Conservation (phyloP, 495 filamentous ascomycete species). For the Tuber indicum region DNA sequence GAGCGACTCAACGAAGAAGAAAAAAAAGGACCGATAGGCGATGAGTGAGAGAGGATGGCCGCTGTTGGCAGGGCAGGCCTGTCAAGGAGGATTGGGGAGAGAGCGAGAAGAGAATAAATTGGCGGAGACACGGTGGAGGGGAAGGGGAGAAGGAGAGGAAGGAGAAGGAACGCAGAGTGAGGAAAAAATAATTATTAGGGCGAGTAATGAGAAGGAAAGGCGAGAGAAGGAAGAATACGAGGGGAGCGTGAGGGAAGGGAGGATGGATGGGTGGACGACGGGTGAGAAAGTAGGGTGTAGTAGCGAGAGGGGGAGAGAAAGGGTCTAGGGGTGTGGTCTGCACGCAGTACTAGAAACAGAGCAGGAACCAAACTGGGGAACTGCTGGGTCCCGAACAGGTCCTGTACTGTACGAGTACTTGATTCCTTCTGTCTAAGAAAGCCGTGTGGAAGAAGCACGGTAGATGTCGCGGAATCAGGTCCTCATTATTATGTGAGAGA, state of each 20-base stretch:
- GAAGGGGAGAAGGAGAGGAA: neutral
- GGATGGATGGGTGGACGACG: neutral
- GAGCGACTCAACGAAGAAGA: conserved; percentile 40
- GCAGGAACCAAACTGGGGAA: neutral
- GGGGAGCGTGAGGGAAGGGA: neutral
- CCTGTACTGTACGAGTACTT: neutral
- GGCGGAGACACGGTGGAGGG: conserved; percentile 1
- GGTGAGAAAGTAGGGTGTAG: neutral
- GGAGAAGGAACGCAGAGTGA: conserved; percentile 1
- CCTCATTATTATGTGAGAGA: neutral
- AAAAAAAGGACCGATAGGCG: conserved; percentile 43
- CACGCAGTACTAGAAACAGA: neutral
- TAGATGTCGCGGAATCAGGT: neutral
- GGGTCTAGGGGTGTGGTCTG: neutral
- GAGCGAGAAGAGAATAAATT: conserved; percentile 2
- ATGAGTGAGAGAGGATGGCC: conserved; percentile 54
- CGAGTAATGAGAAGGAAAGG: conserved; percentile 1
- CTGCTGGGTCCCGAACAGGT: neutral
- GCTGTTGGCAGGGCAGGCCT: conserved; percentile 50
- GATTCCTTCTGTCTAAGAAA: neutral
- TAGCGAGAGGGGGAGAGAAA: neutral
- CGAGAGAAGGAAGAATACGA: neutral
- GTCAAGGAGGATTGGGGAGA: neutral
- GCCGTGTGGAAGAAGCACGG: neutral
- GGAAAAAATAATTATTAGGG: conserved; percentile 6